Evolutionary conservation across 208 protist species (phyloP).

Genomic region (Trypanosomatidae sp.): DNA sequence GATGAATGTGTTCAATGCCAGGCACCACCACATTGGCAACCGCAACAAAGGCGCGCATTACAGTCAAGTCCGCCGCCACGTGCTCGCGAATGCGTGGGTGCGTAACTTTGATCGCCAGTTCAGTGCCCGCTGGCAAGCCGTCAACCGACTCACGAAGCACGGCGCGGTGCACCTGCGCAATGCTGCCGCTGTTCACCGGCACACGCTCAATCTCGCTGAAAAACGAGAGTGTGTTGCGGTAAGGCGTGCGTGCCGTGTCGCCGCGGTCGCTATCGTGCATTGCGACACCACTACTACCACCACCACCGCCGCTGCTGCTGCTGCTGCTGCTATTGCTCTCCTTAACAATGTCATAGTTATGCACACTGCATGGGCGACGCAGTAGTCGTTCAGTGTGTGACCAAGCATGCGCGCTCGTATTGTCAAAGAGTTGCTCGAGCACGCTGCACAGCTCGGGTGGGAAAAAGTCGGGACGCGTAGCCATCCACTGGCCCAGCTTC

Average conservation of each 20-base stretch:
- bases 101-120: conserved; percentile 85
- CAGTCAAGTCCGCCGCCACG: conserved; percentile 56
- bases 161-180: conserved; percentile 86
- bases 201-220: conserved; percentile 59
- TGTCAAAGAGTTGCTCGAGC: conserved; percentile 59
- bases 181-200: conserved; percentile 85
- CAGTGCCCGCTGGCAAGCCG: conserved; percentile 59
- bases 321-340: neutral
- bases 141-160: conserved; percentile 56
- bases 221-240: conserved; percentile 31
- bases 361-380: conserved; percentile 1
- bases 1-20: conserved; percentile 39
- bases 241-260: conserved; percentile 7
- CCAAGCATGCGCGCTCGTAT: conserved; percentile 55
- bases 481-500: conserved; percentile 91
- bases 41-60: conserved; percentile 44
- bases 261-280: too few species aligned
- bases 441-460: conserved; percentile 47
- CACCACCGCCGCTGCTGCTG: neutral
- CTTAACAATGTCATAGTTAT: neutral
- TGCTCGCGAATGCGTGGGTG: conserved; percentile 72
- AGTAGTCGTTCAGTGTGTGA: conserved; percentile 65
- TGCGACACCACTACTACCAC: neutral
- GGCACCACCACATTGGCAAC: conserved; percentile 37
- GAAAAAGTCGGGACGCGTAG: conserved; percentile 86